Percentiles rank a stretch among this genome's conserved stretches.
These are phyloP conservation scores for Bacidia rubella DNA, from an alignment of 495 filamentous ascomycete species.

Conservation along the genomic window DNA sequence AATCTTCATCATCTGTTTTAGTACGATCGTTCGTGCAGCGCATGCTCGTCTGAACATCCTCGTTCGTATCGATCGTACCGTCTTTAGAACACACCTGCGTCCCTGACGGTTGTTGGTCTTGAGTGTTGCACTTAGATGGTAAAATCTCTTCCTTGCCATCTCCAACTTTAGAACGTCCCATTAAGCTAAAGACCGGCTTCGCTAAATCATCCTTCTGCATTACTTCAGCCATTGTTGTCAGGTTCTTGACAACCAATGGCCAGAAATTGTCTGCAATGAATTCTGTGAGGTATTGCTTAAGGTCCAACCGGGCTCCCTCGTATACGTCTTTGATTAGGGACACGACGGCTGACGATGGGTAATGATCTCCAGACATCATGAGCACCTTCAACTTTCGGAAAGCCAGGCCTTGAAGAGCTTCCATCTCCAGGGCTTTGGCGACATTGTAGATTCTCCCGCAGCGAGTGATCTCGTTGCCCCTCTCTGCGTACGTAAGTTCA, in stretches of 20 bases:
- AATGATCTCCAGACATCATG: not conserved
- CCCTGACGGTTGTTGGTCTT: too few species aligned
- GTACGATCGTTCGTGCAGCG: not conserved
- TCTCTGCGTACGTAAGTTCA: not conserved
- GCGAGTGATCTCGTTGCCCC: not conserved
- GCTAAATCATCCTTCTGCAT: not conserved
- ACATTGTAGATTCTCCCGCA: conserved; percentile 7
- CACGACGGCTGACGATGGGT: not conserved
- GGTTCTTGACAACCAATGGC: not conserved
- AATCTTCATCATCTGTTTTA: not conserved
- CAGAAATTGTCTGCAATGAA: conserved; percentile 5
- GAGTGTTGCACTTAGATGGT: too few species aligned
- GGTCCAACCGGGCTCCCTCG: not conserved
- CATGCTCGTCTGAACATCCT: not conserved
- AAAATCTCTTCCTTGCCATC: too few species aligned
- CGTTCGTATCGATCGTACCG: not conserved
- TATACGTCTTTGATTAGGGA: not conserved
- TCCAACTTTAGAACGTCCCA: too few species aligned
- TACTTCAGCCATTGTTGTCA: not conserved
- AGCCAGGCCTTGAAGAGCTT: conserved; percentile 10
- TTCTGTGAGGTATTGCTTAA: conserved; percentile 3
- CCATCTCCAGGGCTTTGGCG: conserved; percentile 9
- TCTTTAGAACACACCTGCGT: too few species aligned
- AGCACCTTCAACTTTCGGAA: conserved; percentile 14
- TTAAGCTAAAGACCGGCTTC: not conserved